Evolutionary conservation across 2,329 filamentous ascomycete species (phyloP).

Genomic region (Chaetomiaceae sp.): DNA sequence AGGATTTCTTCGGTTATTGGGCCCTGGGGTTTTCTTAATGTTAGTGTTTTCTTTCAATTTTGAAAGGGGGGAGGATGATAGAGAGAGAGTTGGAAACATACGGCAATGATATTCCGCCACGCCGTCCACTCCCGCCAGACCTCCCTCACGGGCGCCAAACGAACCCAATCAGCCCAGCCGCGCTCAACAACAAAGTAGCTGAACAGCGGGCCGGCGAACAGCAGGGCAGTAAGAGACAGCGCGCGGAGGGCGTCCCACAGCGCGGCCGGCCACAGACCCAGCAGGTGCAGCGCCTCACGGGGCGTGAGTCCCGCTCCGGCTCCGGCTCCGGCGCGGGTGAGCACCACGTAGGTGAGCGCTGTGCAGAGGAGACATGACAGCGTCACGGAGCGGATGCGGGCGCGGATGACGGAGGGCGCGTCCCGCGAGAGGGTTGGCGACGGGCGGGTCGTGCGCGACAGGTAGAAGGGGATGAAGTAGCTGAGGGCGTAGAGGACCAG

Average conservation of each 20-base stretch:
- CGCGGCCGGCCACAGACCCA: conserved; percentile 78
- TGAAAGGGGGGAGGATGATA: neutral
- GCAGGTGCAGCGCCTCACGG: conserved; percentile 55
- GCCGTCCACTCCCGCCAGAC: conserved; percentile 69
- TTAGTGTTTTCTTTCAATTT: too few relatives aligned
- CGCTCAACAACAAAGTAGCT: conserved; percentile 71
- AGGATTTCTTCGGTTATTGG: conserved; percentile 90
- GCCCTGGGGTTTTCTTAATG: conserved; percentile 51
- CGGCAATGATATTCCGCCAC: conserved; percentile 83
- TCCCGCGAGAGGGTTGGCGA: conserved; percentile 76
- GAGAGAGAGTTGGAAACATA: conserved; percentile 43
- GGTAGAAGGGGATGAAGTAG: conserved; percentile 90
- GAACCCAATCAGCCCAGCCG: conserved; percentile 61
- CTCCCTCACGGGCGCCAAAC: conserved; percentile 50
- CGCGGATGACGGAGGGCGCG: conserved; percentile 82
- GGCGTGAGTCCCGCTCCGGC: conserved; percentile 35
- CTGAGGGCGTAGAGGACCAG: conserved; percentile 70
- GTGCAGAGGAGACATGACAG: conserved; percentile 68
- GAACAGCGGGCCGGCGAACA: conserved; percentile 83
- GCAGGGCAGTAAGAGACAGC: conserved; percentile 66
- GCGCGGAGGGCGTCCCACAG: conserved; percentile 57
- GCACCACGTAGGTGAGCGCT: conserved; percentile 60
- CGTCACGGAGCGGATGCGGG: conserved; percentile 75
- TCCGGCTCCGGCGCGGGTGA: conserved; percentile 45
- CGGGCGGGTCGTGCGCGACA: conserved; percentile 72